phyloP scores from a whole-genome alignment of 225 moss, liverwort and hornwort genomes.

The Neckera pumila region DNA sequence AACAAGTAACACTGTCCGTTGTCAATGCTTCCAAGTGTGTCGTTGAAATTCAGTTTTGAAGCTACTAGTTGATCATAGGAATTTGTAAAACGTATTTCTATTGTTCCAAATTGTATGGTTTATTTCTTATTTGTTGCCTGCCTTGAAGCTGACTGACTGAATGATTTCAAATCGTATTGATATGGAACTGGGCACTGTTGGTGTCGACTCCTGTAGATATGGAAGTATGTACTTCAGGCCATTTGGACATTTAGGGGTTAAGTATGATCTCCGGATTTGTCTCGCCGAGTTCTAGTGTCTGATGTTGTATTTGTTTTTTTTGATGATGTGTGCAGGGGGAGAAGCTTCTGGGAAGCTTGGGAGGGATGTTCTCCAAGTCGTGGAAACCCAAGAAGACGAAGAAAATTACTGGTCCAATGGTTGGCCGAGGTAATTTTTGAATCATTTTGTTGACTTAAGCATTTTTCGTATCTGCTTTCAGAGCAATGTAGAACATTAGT shows the following conservation, averaged over 20 bases:
- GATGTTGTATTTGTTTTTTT: not conserved
- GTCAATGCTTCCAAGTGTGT: not conserved
- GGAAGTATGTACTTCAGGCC: not conserved
- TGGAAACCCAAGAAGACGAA: conserved; percentile 56
- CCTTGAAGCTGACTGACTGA: not conserved
- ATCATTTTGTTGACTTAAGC: not conserved
- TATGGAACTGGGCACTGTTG: not conserved
- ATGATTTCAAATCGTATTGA: not conserved
- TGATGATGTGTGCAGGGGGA: conserved; percentile 26
- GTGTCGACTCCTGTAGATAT: not conserved
- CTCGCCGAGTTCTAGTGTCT: not conserved
- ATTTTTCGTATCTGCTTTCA: not conserved
- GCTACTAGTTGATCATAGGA: not conserved
- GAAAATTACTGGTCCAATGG: conserved; percentile 50
- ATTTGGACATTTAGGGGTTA: not conserved
- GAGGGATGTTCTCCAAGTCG: conserved; percentile 46
- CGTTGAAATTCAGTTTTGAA: not conserved
- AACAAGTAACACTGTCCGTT: not conserved
- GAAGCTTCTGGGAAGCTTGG: conserved; percentile 50
- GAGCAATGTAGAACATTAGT: not conserved
- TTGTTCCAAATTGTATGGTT: not conserved
- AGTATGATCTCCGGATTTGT: not conserved
- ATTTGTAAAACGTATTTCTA: not conserved
- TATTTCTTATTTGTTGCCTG: too few relatives aligned
- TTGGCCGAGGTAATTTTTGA: conserved; percentile 32